phyloP scores from a whole-genome alignment of 1,284 basidiomycete genomes.

The Anthracocystis panici-leucophaei region DNA sequence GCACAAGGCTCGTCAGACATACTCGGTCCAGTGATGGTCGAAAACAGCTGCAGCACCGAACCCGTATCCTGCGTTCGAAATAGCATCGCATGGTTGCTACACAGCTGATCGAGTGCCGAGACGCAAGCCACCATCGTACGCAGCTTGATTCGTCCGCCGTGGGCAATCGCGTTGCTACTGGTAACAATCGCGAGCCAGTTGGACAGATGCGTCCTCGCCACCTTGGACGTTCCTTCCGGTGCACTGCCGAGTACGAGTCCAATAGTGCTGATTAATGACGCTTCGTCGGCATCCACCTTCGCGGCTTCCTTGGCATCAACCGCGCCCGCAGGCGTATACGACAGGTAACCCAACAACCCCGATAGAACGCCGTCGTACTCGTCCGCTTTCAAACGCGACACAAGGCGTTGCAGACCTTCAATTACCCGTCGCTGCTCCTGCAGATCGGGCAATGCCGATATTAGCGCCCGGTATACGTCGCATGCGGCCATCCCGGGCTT shows the following conservation, averaged over 20 bases:
- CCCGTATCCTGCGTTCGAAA: slow-evolving; percentile 35
- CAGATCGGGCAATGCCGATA: slow-evolving; percentile 19
- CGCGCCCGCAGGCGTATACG: not conserved
- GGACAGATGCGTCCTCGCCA: slow-evolving; percentile 38
- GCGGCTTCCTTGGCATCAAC: slow-evolving; percentile 7
- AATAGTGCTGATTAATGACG: slow-evolving; percentile 27
- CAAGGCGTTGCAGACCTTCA: slow-evolving; percentile 26
- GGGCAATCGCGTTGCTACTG: not conserved
- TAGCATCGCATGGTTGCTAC: slow-evolving; percentile 43
- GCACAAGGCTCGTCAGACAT: slow-evolving; percentile 13
- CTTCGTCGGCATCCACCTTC: slow-evolving; percentile 10
- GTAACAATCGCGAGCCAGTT: slow-evolving; percentile 25
- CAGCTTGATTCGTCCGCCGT: not conserved
- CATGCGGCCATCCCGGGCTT: slow-evolving; percentile 1
- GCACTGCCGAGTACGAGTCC: slow-evolving; percentile 39
- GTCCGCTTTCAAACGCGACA: slow-evolving; percentile 19
- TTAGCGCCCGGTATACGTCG: slow-evolving; percentile 18
- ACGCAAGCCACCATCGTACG: slow-evolving; percentile 18
- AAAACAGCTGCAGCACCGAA: slow-evolving; percentile 27
- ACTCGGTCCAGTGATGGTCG: slow-evolving; percentile 28
- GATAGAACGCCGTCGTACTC: slow-evolving; percentile 18
- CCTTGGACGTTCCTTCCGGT: slow-evolving; percentile 44
- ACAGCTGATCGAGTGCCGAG: slow-evolving; percentile 29
- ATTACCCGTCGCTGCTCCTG: slow-evolving; percentile 17
- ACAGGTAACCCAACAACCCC: slow-evolving; percentile 8